These are phyloP conservation scores for Aureobasidium melanogenum DNA, from an alignment of 2,329 filamentous ascomycete species.

Conservation along the genomic window DNA sequence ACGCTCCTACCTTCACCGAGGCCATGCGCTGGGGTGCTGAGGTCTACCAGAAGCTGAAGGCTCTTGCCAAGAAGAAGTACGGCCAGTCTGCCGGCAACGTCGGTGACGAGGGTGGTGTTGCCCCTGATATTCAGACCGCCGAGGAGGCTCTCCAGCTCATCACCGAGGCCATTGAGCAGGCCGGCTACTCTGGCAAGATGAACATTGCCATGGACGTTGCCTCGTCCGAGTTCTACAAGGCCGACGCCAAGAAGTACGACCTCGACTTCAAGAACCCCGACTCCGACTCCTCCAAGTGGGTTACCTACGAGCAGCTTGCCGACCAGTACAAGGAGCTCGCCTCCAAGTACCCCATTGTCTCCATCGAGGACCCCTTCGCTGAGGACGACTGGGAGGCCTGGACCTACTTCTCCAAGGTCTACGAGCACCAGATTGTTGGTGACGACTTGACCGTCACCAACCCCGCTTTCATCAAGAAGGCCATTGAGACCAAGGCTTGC, in stretches of 20 bases:
- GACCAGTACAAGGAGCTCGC: slow-evolving; percentile 78
- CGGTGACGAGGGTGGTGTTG: slow-evolving; percentile 98
- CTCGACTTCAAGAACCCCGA: slow-evolving; percentile 99
- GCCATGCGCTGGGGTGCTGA: slow-evolving; percentile 93
- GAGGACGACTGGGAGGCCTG: slow-evolving; percentile 99
- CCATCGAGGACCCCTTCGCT: slow-evolving; percentile 97
- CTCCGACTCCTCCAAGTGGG: slow-evolving; percentile 91
- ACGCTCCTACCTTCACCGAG: slow-evolving; percentile 86
- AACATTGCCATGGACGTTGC: slow-evolving; percentile 99
- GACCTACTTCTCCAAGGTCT: slow-evolving; percentile 99
- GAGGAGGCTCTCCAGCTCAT: slow-evolving; percentile 97
- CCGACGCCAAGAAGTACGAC: slow-evolving; percentile 96
- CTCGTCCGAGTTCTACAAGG: slow-evolving; percentile 98
- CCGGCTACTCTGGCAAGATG: slow-evolving; percentile 91
- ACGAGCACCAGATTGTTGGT: slow-evolving; percentile 95
- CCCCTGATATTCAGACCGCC: slow-evolving; percentile 93
- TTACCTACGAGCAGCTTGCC: slow-evolving; percentile 96
- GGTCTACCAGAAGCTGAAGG: slow-evolving; percentile 97
- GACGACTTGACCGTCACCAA: slow-evolving; percentile 99
- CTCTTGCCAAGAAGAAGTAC: slow-evolving; percentile 97
- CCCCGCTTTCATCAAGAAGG: slow-evolving; percentile 98
- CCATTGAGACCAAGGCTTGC: slow-evolving; percentile 97
- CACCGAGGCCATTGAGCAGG: slow-evolving; percentile 84
- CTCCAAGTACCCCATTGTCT: slow-evolving; percentile 97
- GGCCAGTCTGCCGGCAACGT: slow-evolving; percentile 98